Evolutionary conservation across 495 filamentous ascomycete genomes (phyloP).

Genomic region (Rusavskia elegans): DNA sequence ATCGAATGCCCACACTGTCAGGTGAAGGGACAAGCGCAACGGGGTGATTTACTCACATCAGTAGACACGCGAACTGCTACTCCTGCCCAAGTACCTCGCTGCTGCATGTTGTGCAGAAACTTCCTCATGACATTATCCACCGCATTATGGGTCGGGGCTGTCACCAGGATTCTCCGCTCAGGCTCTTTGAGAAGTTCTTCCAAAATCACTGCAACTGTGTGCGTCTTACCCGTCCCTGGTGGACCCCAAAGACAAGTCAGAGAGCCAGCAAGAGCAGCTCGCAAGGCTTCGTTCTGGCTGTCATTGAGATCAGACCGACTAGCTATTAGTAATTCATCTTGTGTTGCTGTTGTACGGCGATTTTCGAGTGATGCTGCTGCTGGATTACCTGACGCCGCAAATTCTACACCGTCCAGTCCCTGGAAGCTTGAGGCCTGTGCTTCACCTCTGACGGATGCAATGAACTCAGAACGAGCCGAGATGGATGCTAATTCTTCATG

Average conservation of each 20-base stretch:
- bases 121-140: conserved; percentile 35
- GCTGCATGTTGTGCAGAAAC: conserved; percentile 15
- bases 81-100: background rate
- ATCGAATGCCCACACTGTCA: too few relatives aligned
- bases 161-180: conserved; percentile 23
- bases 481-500: too few relatives aligned
- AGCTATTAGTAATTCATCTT: background rate
- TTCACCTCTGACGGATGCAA: too few relatives aligned
- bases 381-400: too few relatives aligned
- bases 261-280: conserved; percentile 18
- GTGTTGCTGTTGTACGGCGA: too few relatives aligned
- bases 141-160: conserved; percentile 35
- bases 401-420: too few relatives aligned
- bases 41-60: conserved; percentile 18
- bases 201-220: conserved; percentile 32
- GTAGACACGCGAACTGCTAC: conserved; percentile 27
- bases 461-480: too few relatives aligned
- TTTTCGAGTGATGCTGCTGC: too few relatives aligned
- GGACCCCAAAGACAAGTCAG: conserved; percentile 35
- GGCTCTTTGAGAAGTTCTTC: conserved; percentile 18
- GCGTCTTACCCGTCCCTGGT: conserved; percentile 37
- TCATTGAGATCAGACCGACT: conserved; percentile 19
- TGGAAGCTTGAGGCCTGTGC: too few relatives aligned
- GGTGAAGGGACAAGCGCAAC: too few relatives aligned
- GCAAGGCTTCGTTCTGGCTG: conserved; percentile 29